Evolutionary conservation across 139 green algal species (phyloP).

Genomic region (Chlorella sp.): DNA sequence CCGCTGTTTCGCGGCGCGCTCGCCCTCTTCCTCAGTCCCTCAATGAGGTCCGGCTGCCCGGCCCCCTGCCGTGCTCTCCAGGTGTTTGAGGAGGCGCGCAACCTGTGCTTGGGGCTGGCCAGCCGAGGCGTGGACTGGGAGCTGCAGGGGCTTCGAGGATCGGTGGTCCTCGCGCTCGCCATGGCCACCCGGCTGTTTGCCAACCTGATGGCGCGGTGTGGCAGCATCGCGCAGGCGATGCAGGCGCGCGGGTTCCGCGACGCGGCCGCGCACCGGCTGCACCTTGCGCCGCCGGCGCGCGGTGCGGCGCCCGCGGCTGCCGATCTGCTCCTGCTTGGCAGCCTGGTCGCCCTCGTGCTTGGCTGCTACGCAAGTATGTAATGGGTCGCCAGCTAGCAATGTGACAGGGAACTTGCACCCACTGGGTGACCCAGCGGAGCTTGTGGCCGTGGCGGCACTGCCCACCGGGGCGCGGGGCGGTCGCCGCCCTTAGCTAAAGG

Average conservation of each 20-base stretch:
- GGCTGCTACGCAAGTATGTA: constrained; percentile 1
- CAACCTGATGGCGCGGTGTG: constrained; percentile 30
- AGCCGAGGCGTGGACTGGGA: constrained; percentile 33
- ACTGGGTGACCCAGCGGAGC: too few species aligned
- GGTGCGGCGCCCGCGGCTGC: background rate
- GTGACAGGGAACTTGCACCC: too few species aligned
- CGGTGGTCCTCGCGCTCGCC: constrained; percentile 8
- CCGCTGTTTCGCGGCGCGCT: too few species aligned
- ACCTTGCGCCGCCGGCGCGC: background rate
- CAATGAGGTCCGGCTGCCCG: too few species aligned
- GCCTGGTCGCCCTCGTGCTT: constrained; percentile 5
- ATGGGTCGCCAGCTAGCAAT: too few species aligned
- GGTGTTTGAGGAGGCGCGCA: constrained; percentile 44
- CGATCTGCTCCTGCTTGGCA: background rate
- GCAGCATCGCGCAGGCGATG: constrained; percentile 42
- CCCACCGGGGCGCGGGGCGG: too few species aligned
- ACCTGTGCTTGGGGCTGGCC: constrained; percentile 42
- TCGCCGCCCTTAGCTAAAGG: too few species aligned
- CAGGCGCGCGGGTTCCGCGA: constrained; percentile 32
- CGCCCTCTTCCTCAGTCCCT: too few species aligned
- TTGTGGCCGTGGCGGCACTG: too few species aligned
- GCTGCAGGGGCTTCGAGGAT: constrained; percentile 18
- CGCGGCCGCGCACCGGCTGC: constrained; percentile 14
- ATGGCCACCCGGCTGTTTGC: constrained; percentile 22
- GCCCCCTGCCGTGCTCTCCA: too few species aligned